Percentiles rank a stretch among this genome's conserved stretches.
Conservation (phyloP, 129 eudicot genomes). For the Centaurea solstitialis region DNA sequence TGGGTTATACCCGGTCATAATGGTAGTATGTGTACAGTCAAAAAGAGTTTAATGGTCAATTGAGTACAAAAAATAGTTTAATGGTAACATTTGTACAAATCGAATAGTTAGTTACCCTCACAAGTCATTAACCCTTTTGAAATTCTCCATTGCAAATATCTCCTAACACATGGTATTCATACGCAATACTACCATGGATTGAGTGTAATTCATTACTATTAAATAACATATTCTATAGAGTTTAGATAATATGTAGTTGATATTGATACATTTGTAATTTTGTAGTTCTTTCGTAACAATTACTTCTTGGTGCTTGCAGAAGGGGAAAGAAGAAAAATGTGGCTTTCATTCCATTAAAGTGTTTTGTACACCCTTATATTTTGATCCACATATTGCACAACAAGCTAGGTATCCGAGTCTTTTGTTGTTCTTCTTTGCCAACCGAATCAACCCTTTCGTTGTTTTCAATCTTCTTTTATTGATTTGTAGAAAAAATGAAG, state of each 20-base stretch:
- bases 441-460: slow-evolving; percentile 80
- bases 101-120: too few relatives aligned
- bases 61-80: too few relatives aligned
- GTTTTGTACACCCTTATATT: neutral
- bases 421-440: slow-evolving; percentile 92
- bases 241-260: neutral
- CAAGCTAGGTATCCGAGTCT: slow-evolving; percentile 75
- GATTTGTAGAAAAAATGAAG: slow-evolving; percentile 59
- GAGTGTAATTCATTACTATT: neutral
- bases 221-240: neutral
- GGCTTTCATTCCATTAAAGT: neutral
- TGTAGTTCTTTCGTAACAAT: neutral
- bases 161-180: neutral
- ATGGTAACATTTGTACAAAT: too few relatives aligned
- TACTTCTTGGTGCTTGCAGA: neutral
- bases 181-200: neutral
- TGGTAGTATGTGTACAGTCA: too few relatives aligned
- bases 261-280: neutral
- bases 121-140: too few relatives aligned
- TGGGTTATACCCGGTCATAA: too few relatives aligned
- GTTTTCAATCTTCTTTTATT: slow-evolving; percentile 82
- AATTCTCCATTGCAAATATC: too few relatives aligned
- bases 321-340: neutral
- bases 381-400: slow-evolving; percentile 16
- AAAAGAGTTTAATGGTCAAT: too few relatives aligned